Conservation (phyloP, 108 stramenopile genomes). For the Stephanodiscus triporus region DNA sequence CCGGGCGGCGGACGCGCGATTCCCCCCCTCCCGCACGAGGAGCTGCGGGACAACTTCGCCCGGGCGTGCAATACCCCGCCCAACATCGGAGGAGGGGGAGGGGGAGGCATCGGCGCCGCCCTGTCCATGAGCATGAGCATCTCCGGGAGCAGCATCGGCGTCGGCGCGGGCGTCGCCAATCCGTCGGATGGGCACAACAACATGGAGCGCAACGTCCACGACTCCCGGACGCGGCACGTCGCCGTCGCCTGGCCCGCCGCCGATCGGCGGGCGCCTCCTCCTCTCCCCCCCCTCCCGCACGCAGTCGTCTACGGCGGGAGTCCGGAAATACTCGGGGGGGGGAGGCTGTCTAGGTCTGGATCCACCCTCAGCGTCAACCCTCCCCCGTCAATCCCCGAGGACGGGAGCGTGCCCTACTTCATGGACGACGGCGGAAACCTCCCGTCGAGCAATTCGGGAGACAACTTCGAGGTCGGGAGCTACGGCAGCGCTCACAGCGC, state of each 20-base stretch:
- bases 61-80: constrained; percentile 16
- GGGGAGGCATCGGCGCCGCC: background rate
- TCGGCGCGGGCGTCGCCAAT: background rate
- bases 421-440: background rate
- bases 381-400: constrained; percentile 29
- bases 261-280: background rate
- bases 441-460: background rate
- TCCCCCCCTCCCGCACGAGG: constrained; percentile 12
- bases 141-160: background rate
- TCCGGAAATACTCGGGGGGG: constrained; percentile 18
- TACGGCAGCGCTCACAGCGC: constrained; percentile 9
- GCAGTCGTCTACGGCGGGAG: constrained; percentile 5
- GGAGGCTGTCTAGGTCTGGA: constrained; percentile 3
- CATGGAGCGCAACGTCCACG: constrained; percentile 4
- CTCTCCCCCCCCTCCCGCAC: background rate
- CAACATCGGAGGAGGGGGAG: background rate
- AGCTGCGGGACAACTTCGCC: constrained; percentile 45
- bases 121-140: background rate
- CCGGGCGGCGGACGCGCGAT: constrained; percentile 18
- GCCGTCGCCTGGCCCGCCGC: background rate
- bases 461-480: constrained; percentile 13
- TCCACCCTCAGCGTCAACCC: constrained; percentile 8
- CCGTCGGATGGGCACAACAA: background rate
- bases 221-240: background rate
- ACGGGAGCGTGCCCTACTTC: constrained; percentile 1